These are phyloP conservation scores for Lipomyces kockii DNA, from an alignment of 805 yeast species.

Conservation along the genomic window DNA sequence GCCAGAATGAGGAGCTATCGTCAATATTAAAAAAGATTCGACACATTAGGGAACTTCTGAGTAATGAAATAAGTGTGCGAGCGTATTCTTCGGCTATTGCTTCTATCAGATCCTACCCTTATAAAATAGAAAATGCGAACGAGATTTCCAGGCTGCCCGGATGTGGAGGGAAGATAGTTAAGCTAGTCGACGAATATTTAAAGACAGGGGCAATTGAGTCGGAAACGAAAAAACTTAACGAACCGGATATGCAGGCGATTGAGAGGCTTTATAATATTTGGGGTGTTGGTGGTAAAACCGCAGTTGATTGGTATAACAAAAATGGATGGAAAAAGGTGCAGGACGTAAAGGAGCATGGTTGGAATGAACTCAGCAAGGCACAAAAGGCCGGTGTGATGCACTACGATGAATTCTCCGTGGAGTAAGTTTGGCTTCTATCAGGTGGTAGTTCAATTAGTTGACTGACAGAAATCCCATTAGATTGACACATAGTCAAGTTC, in stretches of 20 bases:
- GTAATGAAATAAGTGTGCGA: constrained; percentile 31
- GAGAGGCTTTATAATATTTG: constrained; percentile 29
- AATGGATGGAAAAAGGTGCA: constrained; percentile 29
- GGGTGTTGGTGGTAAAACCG: constrained; percentile 36
- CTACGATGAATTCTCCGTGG: constrained; percentile 31
- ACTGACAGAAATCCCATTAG: constrained; percentile 4
- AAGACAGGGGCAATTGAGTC: constrained; percentile 33
- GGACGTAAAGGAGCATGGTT: constrained; percentile 30
- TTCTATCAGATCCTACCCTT: constrained; percentile 32
- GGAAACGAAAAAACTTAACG: constrained; percentile 16
- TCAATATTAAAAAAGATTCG: constrained; percentile 15
- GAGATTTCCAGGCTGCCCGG: constrained; percentile 30
- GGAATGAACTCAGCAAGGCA: constrained; percentile 17
- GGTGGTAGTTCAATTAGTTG: not conserved
- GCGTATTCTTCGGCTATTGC: constrained; percentile 38
- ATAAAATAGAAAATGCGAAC: constrained; percentile 16
- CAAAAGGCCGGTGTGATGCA: constrained; percentile 32
- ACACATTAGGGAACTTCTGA: constrained; percentile 29
- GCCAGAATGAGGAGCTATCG: constrained; percentile 26
- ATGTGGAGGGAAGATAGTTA: constrained; percentile 34
- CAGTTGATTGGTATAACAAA: constrained; percentile 32
- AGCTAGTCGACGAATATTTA: constrained; percentile 30
- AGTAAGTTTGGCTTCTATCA: constrained; percentile 12
- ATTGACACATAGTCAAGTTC: constrained; percentile 27
- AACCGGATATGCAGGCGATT: constrained; percentile 23